A percentile compares a stretch with the other conserved stretches of the same genome.
phyloP scores from a whole-genome alignment of 495 filamentous ascomycete species.

The Usnea hakonensis region DNA sequence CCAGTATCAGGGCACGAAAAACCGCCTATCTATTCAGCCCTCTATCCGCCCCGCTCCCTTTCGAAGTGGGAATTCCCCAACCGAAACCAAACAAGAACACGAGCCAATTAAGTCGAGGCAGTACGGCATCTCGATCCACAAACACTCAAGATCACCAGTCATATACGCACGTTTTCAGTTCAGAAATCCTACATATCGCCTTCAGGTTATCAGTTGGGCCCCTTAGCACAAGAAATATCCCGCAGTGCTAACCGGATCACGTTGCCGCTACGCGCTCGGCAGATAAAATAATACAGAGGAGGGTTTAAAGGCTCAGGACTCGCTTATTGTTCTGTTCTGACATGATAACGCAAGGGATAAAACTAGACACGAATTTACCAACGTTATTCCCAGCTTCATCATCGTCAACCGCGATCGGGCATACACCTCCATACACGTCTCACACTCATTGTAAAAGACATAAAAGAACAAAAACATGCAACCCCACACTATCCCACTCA shows the following conservation, averaged over 20 bases:
- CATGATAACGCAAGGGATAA: background rate
- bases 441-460: background rate
- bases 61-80: no score
- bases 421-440: background rate
- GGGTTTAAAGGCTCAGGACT: background rate
- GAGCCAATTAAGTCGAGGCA: no score
- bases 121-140: no score
- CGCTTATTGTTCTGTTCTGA: background rate
- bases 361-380: background rate
- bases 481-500: background rate
- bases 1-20: no score
- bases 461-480: background rate
- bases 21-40: no score
- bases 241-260: background rate
- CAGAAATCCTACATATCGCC: background rate
- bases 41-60: no score
- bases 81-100: no score
- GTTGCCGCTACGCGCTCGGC: background rate
- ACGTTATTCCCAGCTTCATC: background rate
- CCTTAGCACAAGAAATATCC: background rate
- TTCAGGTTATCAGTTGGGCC: no score
- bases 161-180: no score
- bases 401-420: background rate
- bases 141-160: no score
- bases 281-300: background rate